Evolutionary conservation across 495 filamentous ascomycete species (phyloP).

Genomic region (Xylaria telfairii): DNA sequence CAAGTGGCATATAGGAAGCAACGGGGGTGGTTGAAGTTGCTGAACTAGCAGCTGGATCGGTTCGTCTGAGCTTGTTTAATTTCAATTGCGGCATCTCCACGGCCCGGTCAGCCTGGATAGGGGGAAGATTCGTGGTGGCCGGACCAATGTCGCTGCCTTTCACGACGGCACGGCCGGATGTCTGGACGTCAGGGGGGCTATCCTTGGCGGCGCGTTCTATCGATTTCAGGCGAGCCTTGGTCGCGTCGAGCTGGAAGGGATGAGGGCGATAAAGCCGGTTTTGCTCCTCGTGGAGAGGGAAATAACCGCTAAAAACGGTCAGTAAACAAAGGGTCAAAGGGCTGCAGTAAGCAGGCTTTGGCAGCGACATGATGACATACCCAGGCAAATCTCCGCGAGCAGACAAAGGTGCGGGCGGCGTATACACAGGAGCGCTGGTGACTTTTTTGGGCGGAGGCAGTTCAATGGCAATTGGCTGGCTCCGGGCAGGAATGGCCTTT

Average conservation of each 20-base stretch:
- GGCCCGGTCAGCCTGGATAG: slow-evolving; percentile 28
- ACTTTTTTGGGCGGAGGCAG: slow-evolving; percentile 40
- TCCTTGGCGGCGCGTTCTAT: slow-evolving; percentile 38
- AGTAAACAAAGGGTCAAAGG: slow-evolving; percentile 6
- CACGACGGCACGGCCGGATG: slow-evolving; percentile 4
- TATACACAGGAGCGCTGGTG: slow-evolving; percentile 45
- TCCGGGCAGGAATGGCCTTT: slow-evolving; percentile 36
- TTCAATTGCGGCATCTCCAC: slow-evolving; percentile 27
- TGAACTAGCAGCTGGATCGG: slow-evolving; percentile 27
- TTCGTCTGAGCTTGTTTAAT: slow-evolving; percentile 10
- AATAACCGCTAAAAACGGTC: slow-evolving; percentile 51
- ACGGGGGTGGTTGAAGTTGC: slow-evolving; percentile 43
- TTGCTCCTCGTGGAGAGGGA: slow-evolving; percentile 57
- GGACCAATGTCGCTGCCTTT: slow-evolving; percentile 18
- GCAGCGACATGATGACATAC: slow-evolving; percentile 42
- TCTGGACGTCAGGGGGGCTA: slow-evolving; percentile 18
- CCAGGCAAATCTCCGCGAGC: slow-evolving; percentile 58
- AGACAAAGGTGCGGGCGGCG: slow-evolving; percentile 50
- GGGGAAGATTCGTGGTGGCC: slow-evolving; percentile 25
- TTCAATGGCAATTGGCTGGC: slow-evolving; percentile 55
- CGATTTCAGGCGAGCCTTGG: slow-evolving; percentile 43
- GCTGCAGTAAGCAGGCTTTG: slow-evolving; percentile 13
- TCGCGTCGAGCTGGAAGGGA: slow-evolving; percentile 48
- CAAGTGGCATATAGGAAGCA: slow-evolving; percentile 51
- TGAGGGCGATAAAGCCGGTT: slow-evolving; percentile 45